Conservation (phyloP, 371 early-diverging fungal species). For the Dipsacomyces acuminosporus region DNA sequence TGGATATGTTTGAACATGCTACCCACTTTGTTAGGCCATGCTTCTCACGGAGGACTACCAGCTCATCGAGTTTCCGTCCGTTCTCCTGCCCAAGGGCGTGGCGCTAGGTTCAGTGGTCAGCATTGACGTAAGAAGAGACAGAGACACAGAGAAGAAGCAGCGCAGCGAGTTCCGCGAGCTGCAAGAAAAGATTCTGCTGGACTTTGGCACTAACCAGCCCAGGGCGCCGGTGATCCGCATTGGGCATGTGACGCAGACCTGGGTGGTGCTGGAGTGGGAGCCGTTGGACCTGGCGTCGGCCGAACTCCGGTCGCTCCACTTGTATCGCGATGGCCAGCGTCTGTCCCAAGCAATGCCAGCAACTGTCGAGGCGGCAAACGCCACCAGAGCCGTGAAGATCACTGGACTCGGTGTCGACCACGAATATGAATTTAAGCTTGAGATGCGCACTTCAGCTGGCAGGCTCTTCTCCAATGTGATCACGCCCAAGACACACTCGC, state of each 20-base stretch:
- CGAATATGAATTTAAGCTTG: constrained; percentile 80
- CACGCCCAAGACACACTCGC: constrained; percentile 74
- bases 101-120: constrained; percentile 91
- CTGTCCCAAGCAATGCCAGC: constrained; percentile 39
- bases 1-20: not conserved
- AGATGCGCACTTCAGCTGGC: constrained; percentile 87
- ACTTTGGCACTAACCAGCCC: constrained; percentile 75
- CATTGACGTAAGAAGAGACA: constrained; percentile 84
- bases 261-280: constrained; percentile 85
- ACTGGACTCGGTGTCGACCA: constrained; percentile 84
- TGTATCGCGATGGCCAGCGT: constrained; percentile 74
- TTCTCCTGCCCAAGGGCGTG: constrained; percentile 91
- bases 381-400: constrained; percentile 62
- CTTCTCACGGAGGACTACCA: constrained; percentile 93
- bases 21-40: constrained; percentile 60
- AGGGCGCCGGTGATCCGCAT: constrained; percentile 70
- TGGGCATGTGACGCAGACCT: constrained; percentile 83
- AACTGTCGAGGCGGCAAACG: constrained; percentile 30
- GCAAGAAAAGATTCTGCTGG: constrained; percentile 75
- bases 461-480: constrained; percentile 70
- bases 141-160: constrained; percentile 73
- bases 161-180: constrained; percentile 76
- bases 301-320: constrained; percentile 73
- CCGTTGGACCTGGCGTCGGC: constrained; percentile 74
- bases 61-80: constrained; percentile 94